These are phyloP conservation scores for Backusella mclennaniae DNA, from an alignment of 192 early-diverging fungal species.

Conservation along the genomic window DNA sequence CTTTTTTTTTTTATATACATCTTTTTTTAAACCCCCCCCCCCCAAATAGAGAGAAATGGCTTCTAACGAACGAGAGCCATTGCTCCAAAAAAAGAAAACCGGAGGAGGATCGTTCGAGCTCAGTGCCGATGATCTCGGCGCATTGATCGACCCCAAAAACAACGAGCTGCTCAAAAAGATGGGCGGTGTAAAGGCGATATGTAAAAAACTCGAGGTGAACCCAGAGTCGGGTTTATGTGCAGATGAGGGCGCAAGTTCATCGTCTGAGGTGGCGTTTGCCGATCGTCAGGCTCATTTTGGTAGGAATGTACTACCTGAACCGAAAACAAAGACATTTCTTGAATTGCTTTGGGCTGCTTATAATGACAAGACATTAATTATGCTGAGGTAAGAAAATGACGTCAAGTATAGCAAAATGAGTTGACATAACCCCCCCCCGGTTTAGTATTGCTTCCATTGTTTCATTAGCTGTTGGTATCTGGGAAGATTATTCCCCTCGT, in stretches of 20 bases:
- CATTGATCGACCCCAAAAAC: conserved; percentile 69
- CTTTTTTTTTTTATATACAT: neutral
- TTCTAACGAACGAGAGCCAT: neutral
- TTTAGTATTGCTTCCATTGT: conserved; percentile 73
- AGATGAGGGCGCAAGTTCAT: conserved; percentile 36
- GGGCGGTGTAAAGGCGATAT: conserved; percentile 58
- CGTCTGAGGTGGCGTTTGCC: conserved; percentile 36
- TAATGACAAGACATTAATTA: conserved; percentile 66
- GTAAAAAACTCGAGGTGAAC: conserved; percentile 60
- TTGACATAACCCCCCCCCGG: too few species aligned
- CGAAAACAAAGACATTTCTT: conserved; percentile 50
- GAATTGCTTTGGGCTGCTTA: conserved; percentile 59
- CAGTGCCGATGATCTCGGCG: conserved; percentile 31
- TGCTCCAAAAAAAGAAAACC: neutral
- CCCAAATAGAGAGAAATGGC: neutral
- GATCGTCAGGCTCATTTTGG: conserved; percentile 42
- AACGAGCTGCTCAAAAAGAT: conserved; percentile 51
- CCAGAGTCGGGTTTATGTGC: conserved; percentile 54
- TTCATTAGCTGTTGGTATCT: conserved; percentile 83
- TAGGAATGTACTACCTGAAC: conserved; percentile 54
- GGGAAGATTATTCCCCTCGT: conserved; percentile 70
- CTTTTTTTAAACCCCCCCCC: neutral
- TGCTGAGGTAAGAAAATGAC: conserved; percentile 13
- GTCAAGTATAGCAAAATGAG: neutral
- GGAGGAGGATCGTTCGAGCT: neutral